These are phyloP conservation scores for Pascua sp. DNA, from an alignment of 1,284 basidiomycete genomes.

Conservation along the genomic window DNA sequence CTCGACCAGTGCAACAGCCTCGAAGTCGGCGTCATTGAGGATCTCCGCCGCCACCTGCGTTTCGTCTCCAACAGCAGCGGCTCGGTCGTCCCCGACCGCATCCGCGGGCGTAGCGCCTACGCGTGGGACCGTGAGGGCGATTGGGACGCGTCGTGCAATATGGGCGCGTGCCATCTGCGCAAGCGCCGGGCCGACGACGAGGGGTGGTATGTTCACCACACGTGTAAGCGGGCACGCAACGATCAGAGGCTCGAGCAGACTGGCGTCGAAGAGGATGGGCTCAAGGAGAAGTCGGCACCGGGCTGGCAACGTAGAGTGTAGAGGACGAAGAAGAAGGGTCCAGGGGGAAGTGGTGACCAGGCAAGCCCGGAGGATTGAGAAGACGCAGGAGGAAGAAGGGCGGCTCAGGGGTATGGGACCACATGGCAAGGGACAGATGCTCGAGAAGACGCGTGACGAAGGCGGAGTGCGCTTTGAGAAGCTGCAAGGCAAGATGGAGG, in stretches of 20 bases:
- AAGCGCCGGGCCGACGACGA: slow-evolving; percentile 5
- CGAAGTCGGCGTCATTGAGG: slow-evolving; percentile 12
- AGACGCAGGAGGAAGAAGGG: no score
- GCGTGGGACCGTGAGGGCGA: slow-evolving; percentile 23
- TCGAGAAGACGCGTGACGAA: no score
- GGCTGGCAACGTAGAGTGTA: no score
- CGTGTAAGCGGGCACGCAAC: slow-evolving; percentile 4
- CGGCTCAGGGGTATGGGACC: neutral
- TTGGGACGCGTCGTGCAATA: neutral
- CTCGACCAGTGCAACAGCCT: slow-evolving; percentile 34
- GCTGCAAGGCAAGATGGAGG: no score
- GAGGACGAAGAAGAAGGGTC: no score
- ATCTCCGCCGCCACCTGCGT: slow-evolving; percentile 20
- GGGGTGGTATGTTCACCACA: slow-evolving; percentile 13
- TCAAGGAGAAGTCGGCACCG: no score
- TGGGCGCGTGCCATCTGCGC: slow-evolving; percentile 6
- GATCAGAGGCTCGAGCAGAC: neutral
- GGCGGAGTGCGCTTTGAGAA: no score
- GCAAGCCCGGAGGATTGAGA: no score
- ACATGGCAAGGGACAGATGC: neutral
- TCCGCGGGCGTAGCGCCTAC: slow-evolving; percentile 30
- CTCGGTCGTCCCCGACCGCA: slow-evolving; percentile 20
- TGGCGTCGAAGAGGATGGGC: no score
- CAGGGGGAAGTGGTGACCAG: no score
- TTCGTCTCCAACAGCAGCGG: slow-evolving; percentile 26